Conservation (phyloP, 164 flowering plant genomes). For the Aristolochia contorta region DNA sequence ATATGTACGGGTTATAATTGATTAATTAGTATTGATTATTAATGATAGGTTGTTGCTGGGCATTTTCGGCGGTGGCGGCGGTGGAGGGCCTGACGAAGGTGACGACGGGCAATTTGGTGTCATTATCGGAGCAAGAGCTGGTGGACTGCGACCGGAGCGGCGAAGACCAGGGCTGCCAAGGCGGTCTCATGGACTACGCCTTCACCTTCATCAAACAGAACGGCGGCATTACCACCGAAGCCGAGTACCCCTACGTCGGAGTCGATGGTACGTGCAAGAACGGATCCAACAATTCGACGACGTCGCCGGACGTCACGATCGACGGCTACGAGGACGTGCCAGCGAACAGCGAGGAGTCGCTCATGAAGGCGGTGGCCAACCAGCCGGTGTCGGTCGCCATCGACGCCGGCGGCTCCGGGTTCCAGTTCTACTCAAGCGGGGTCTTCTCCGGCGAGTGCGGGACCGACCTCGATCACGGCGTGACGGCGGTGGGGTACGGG, state of each 20-base stretch:
- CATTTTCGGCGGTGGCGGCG: slow-evolving; percentile 8
- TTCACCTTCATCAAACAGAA: slow-evolving; percentile 1
- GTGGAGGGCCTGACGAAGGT: slow-evolving; percentile 5
- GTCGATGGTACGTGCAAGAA: slow-evolving; percentile 3
- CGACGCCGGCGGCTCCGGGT: not conserved
- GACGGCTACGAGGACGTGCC: slow-evolving; percentile 5
- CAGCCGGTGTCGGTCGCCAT: slow-evolving; percentile 9
- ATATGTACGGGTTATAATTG: no score
- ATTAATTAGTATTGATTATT: no score
- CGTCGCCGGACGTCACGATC: not conserved
- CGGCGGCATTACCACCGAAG: slow-evolving; percentile 4
- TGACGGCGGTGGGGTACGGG: slow-evolving; percentile 6
- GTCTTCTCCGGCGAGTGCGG: slow-evolving; percentile 6
- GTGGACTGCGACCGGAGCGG: slow-evolving; percentile 9
- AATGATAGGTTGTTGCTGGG: slow-evolving; percentile 7
- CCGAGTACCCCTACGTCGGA: slow-evolving; percentile 3
- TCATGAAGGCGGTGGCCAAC: slow-evolving; percentile 3
- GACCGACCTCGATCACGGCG: slow-evolving; percentile 2
- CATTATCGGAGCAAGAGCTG: slow-evolving; percentile 9
- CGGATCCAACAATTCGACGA: not conserved
- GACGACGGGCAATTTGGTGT: not conserved
- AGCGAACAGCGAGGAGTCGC: not conserved
- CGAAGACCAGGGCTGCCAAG: slow-evolving; percentile 5
- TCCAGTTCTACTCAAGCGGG: slow-evolving; percentile 6
- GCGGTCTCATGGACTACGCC: slow-evolving; percentile 1